Evolutionary conservation across 169 alveolate species (phyloP).

Genomic region (Plasmodium reichenowi): DNA sequence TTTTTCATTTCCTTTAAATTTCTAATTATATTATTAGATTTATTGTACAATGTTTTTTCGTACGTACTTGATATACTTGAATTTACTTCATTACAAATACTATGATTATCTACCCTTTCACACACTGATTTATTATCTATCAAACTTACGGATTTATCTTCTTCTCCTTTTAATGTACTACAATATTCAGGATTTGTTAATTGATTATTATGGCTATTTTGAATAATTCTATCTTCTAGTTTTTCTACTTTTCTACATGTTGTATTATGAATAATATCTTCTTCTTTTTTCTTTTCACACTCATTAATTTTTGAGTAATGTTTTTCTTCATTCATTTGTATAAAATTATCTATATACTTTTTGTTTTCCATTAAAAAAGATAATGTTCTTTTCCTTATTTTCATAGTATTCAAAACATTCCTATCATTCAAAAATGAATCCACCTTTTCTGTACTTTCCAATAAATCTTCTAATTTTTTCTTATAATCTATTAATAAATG

Average conservation of each 20-base stretch:
- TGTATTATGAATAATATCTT: neutral
- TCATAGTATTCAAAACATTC: constrained; percentile 14
- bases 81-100: constrained; percentile 2
- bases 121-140: neutral
- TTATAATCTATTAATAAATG: constrained; percentile 61
- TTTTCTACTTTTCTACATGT: neutral
- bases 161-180: neutral
- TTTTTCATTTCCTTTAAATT: constrained; percentile 48
- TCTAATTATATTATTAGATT: constrained; percentile 27
- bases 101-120: neutral
- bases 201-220: neutral
- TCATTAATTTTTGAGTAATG: neutral
- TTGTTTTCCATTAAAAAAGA: constrained; percentile 43
- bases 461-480: constrained; percentile 70
- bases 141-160: neutral
- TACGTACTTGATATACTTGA: constrained; percentile 20
- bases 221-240: neutral
- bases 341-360: constrained; percentile 43
- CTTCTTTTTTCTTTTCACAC: neutral
- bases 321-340: neutral
- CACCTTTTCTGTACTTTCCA: constrained; percentile 39
- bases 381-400: constrained; percentile 31
- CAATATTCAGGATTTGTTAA: neutral
- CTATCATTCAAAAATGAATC: constrained; percentile 35
- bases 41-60: constrained; percentile 44